Percentiles rank a stretch among this genome's conserved stretches.
Conservation (phyloP, 179 eudicot genomes). For the Pouteria campechiana region DNA sequence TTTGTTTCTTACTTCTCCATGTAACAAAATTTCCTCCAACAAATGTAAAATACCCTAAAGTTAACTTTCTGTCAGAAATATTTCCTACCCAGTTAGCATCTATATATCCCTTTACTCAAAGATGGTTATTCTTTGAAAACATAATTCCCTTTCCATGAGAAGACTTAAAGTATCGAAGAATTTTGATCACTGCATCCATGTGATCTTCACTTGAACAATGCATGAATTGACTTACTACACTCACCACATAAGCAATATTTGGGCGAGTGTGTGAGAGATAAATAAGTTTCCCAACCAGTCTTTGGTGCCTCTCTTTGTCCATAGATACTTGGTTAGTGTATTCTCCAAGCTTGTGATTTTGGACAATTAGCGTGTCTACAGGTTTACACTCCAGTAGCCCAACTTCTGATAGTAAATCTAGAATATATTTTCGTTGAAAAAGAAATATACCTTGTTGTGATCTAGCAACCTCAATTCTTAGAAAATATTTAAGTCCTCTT, state of each 20-base stretch:
- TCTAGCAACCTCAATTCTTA: constrained; percentile 1
- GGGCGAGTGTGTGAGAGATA: constrained; percentile 5
- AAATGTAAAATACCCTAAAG: background rate
- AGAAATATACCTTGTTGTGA: background rate
- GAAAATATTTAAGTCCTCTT: background rate
- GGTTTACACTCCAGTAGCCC: constrained; percentile 1
- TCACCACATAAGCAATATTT: background rate
- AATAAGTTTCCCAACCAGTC: background rate
- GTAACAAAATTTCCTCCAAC: constrained; percentile 1
- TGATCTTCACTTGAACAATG: constrained; percentile 2
- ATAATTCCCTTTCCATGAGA: background rate
- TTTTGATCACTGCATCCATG: background rate
- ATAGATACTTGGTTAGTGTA: too few species aligned
- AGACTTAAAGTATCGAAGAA: background rate
- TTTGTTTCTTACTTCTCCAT: constrained; percentile 5
- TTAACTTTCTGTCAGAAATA: background rate
- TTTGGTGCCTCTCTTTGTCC: background rate
- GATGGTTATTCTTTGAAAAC: background rate
- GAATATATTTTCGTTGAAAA: background rate
- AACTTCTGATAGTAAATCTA: background rate
- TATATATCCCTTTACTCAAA: background rate
- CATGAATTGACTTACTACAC: constrained; percentile 4
- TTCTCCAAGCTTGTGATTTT: background rate
- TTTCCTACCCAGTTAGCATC: constrained; percentile 1
- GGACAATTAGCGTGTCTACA: background rate